Conservation (phyloP, 2,329 filamentous ascomycete species). For the Neoarthrinium moseri region DNA sequence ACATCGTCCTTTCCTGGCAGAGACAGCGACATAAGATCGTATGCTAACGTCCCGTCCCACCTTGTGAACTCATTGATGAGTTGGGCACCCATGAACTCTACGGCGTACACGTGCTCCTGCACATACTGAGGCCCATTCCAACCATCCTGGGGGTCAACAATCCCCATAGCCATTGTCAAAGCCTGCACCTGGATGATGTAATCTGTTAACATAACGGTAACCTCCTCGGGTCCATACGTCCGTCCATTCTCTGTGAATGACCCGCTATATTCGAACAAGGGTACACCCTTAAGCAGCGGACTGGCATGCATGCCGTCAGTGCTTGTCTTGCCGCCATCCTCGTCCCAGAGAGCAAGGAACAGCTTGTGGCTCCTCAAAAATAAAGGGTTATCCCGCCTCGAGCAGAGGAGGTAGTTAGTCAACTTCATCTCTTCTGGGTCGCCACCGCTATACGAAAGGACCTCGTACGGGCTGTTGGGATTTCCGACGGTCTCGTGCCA, state of each 20-base stretch:
- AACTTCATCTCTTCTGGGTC: constrained; percentile 32
- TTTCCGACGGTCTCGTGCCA: constrained; percentile 50
- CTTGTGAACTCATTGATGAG: constrained; percentile 50
- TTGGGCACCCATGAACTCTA: constrained; percentile 51
- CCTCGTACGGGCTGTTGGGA: constrained; percentile 41
- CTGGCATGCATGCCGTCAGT: constrained; percentile 51
- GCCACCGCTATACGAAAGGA: constrained; percentile 45
- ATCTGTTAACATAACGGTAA: constrained; percentile 46
- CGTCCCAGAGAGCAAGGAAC: constrained; percentile 50
- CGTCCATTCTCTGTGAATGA: constrained; percentile 9
- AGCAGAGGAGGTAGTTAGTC: constrained; percentile 49
- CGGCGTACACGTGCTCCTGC: constrained; percentile 45
- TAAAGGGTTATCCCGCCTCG: constrained; percentile 38
- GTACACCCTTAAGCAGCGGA: constrained; percentile 43
- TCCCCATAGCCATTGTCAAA: constrained; percentile 49
- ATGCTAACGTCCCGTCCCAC: constrained; percentile 50
- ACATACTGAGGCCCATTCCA: constrained; percentile 56
- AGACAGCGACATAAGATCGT: constrained; percentile 45
- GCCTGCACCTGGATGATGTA: constrained; percentile 58
- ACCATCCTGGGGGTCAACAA: constrained; percentile 45
- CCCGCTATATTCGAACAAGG: constrained; percentile 33
- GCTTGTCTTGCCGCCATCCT: constrained; percentile 37
- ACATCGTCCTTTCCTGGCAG: constrained; percentile 35
- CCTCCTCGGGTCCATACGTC: constrained; percentile 27
- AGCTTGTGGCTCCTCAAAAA: constrained; percentile 46